These are phyloP conservation scores for Domatiomyces catenatus DNA, from an alignment of 2,329 filamentous ascomycete species.

Conservation along the genomic window DNA sequence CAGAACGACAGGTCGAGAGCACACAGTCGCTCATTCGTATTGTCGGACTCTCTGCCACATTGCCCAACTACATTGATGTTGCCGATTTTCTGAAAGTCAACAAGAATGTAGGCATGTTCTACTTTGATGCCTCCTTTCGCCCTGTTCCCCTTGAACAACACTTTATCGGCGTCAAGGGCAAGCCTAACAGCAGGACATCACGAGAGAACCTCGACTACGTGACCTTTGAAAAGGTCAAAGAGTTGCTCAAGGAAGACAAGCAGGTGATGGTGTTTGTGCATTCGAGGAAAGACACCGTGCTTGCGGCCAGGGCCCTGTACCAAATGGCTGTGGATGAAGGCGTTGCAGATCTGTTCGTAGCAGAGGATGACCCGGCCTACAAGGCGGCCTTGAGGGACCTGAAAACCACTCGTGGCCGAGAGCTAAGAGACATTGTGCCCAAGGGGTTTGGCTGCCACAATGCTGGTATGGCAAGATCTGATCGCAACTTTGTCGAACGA, in stretches of 20 bases:
- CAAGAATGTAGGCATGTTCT: constrained; percentile 80
- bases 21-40: constrained; percentile 96
- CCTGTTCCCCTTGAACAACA: constrained; percentile 94
- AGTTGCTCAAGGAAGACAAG: constrained; percentile 83
- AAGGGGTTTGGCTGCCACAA: constrained; percentile 94
- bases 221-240: constrained; percentile 83
- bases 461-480: constrained; percentile 86
- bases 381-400: constrained; percentile 68
- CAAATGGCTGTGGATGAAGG: constrained; percentile 73
- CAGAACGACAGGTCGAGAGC: constrained; percentile 90
- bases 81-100: constrained; percentile 96
- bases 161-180: constrained; percentile 91
- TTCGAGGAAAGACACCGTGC: constrained; percentile 82
- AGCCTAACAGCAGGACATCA: constrained; percentile 62
- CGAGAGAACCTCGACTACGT: constrained; percentile 78
- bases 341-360: constrained; percentile 70
- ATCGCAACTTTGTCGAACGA: constrained; percentile 88
- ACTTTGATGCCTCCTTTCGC: constrained; percentile 90
- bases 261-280: constrained; percentile 99
- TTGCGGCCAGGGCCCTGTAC: constrained; percentile 69
- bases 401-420: constrained; percentile 68
- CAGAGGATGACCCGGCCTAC: constrained; percentile 50
- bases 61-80: constrained; percentile 94
- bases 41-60: constrained; percentile 81
- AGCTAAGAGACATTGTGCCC: constrained; percentile 73